phyloP scores from a whole-genome alignment of 768 basidiomycete species.

The Lactifluus piperatus region DNA sequence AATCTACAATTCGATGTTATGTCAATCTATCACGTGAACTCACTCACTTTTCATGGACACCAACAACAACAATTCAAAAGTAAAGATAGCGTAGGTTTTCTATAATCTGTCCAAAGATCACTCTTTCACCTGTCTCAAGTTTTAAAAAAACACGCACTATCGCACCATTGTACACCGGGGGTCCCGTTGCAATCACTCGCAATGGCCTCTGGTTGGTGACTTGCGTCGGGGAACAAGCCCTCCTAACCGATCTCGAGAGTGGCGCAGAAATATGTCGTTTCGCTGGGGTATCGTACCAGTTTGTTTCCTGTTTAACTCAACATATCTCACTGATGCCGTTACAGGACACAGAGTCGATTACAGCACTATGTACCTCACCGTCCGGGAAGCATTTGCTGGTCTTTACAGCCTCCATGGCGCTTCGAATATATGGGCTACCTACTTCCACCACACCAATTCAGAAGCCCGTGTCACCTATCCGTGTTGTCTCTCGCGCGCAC shows the following conservation, averaged over 20 bases:
- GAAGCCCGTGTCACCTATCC: constrained; percentile 57
- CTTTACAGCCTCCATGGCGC: constrained; percentile 71
- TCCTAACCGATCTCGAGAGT: constrained; percentile 71
- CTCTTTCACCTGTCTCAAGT: constrained; percentile 31
- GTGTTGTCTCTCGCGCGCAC: constrained; percentile 77
- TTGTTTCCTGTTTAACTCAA: not conserved
- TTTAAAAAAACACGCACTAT: constrained; percentile 70
- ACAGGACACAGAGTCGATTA: constrained; percentile 83
- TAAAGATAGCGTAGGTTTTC: constrained; percentile 54
- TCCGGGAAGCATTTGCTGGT: constrained; percentile 66
- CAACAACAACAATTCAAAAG: constrained; percentile 22
- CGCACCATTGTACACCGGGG: constrained; percentile 79
- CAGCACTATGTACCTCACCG: constrained; percentile 74
- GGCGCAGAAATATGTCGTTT: constrained; percentile 77
- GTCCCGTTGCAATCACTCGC: constrained; percentile 68
- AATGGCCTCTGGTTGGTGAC: constrained; percentile 79
- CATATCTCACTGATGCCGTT: constrained; percentile 3
- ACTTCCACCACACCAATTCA: constrained; percentile 31
- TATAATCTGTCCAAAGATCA: not conserved
- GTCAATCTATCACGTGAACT: not conserved
- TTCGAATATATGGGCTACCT: constrained; percentile 81
- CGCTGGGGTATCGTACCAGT: constrained; percentile 55
- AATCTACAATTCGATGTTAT: not conserved
- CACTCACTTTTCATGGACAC: not conserved
- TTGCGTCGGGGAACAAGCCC: constrained; percentile 77